These are phyloP conservation scores for Zasmidium cellare DNA, from an alignment of 2,329 filamentous ascomycete genomes.

Conservation along the genomic window DNA sequence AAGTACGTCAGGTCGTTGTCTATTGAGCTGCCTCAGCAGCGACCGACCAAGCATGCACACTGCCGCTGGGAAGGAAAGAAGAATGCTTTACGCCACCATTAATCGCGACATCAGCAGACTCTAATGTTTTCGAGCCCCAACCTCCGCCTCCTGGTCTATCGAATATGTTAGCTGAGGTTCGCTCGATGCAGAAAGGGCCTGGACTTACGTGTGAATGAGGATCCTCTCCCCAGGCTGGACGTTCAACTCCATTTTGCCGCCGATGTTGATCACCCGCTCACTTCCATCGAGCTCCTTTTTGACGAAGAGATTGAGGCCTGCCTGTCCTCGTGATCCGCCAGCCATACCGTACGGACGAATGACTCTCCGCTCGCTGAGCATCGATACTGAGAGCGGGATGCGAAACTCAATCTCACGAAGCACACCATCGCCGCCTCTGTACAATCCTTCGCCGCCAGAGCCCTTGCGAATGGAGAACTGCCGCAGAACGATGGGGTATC, in stretches of 20 bases:
- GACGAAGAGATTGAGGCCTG: constrained; percentile 33
- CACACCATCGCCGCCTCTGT: constrained; percentile 35
- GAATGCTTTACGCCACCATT: neutral
- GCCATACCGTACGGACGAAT: constrained; percentile 36
- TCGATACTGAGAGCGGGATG: constrained; percentile 29
- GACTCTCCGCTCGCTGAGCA: constrained; percentile 36
- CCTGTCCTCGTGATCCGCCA: constrained; percentile 34
- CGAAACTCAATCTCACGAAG: constrained; percentile 34
- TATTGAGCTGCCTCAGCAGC: constrained; percentile 18
- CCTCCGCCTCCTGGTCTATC: constrained; percentile 12
- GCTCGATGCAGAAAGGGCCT: neutral
- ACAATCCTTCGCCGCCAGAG: constrained; percentile 32
- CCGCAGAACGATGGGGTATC: constrained; percentile 37
- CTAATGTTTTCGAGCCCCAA: neutral
- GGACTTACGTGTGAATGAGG: constrained; percentile 31
- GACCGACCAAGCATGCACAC: constrained; percentile 14
- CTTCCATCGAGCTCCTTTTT: constrained; percentile 25
- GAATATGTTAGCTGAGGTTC: neutral
- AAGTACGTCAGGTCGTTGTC: no score
- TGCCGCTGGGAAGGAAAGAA: constrained; percentile 7
- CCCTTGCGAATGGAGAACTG: constrained; percentile 34
- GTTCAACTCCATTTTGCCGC: constrained; percentile 24
- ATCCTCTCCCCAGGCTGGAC: constrained; percentile 23
- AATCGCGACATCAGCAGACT: neutral
- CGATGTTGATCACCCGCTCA: constrained; percentile 24